A percentile compares a stretch with the other conserved stretches of the same genome.
phyloP scores from a whole-genome alignment of 139 green algal genomes.

The Astrephomene gubernaculifera region DNA sequence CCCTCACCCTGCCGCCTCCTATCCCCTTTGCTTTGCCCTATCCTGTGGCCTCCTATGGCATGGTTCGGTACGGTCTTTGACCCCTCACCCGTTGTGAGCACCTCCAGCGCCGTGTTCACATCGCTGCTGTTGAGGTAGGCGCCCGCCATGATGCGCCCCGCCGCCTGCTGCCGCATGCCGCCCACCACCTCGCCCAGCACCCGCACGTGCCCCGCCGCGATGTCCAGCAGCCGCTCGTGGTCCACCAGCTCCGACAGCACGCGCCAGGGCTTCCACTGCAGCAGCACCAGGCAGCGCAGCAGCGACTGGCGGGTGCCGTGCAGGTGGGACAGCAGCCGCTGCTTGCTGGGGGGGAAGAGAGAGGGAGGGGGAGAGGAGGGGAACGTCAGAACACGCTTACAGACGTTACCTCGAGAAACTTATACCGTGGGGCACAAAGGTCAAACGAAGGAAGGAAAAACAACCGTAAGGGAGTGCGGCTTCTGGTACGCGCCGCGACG shows the following conservation, averaged over 20 bases:
- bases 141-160: slow-evolving; percentile 34
- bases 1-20: no score
- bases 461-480: no score
- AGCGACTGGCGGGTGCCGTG: slow-evolving; percentile 57
- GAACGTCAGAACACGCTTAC: no score
- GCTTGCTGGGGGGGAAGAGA: slow-evolving; percentile 54
- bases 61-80: no score
- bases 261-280: slow-evolving; percentile 59
- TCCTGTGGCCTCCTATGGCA: no score
- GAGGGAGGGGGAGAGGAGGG: no score
- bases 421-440: no score
- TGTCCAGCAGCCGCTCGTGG: slow-evolving; percentile 52
- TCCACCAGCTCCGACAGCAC: slow-evolving; percentile 54
- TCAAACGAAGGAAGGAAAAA: no score
- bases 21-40: no score
- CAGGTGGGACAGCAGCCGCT: slow-evolving; percentile 42
- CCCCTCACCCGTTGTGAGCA: slow-evolving; percentile 56
- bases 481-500: no score
- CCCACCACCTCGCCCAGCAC: slow-evolving; percentile 34
- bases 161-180: slow-evolving; percentile 37
- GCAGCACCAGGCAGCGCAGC: slow-evolving; percentile 47
- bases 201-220: slow-evolving; percentile 47
- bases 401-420: no score
- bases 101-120: slow-evolving; percentile 57
- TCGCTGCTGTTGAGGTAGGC: slow-evolving; percentile 55